Conservation (phyloP, 176 grass and related monocot species). For the Cocos nucifera region DNA sequence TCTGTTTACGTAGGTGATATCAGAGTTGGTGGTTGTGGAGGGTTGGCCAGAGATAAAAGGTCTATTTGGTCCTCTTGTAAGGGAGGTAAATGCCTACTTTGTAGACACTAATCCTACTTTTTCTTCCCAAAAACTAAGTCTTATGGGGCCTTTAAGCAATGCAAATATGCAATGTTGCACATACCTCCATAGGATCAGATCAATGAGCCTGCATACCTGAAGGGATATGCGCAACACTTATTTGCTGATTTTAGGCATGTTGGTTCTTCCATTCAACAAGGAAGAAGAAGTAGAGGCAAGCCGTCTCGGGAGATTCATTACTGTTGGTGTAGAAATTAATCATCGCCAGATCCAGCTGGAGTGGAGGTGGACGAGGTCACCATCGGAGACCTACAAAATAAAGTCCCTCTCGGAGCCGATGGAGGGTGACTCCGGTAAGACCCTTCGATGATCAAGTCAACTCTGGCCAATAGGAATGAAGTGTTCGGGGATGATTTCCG, state of each 20-base stretch:
- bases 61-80: slow-evolving; percentile 2
- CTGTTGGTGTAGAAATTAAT: too few relatives aligned
- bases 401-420: too few relatives aligned
- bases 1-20: not conserved
- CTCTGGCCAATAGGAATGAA: too few relatives aligned
- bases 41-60: not conserved
- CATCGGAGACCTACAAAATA: too few relatives aligned
- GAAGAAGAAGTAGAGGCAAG: not conserved
- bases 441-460: too few relatives aligned
- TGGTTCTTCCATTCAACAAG: not conserved
- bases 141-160: not conserved
- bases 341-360: too few relatives aligned
- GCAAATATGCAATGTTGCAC: not conserved
- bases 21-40: too few relatives aligned
- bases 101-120: not conserved
- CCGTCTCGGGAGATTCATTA: too few relatives aligned
- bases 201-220: not conserved
- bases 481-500: too few relatives aligned
- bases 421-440: too few relatives aligned
- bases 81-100: not conserved
- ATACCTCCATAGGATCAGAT: not conserved
- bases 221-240: not conserved
- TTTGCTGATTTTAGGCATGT: not conserved
- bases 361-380: too few relatives aligned
- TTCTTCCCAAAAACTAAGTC: not conserved